Evolutionary conservation across 176 grass and related monocot genomes (phyloP), one percentile per base, ranked within the genome.

Genomic region (Rhynchospora tenuis): DNA sequence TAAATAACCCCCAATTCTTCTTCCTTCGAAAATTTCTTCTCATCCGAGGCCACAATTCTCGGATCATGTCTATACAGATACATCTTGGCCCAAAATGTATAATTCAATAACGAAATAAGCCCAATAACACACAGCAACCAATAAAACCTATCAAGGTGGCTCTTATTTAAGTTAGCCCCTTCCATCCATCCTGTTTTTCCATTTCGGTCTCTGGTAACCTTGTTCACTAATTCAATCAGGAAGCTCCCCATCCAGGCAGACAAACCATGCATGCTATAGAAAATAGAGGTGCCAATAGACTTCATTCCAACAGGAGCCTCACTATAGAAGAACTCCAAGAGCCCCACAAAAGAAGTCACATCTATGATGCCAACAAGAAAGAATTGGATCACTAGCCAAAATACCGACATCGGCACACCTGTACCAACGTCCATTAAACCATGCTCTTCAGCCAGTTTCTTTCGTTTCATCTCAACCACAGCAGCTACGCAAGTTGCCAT

Each of bases 291-390:
- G 3, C 94, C 94, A 4, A 86, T 89, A 1, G 94, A 97, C 83
- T 97, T 97, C 88, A 94, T 97, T 6, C 94, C 94, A 38, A 7
- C 50, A 3, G 94, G 86, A 1, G 88, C 90, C 81, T 97, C 94
- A 61, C 92, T 89, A 48, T 91, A 94, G 81, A 97, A 97, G 88
- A 94, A 94, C 64, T 97, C 94, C 26, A 97, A 82, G 3, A 97
- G 80, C 0, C 94, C 94, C 20, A 97, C 94, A 38, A 97, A 97
- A 7, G 94, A 94, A 23, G 94, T 97, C 24, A 94, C 92, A 73
- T 97, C 90, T 23, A 94, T 87, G 7, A 97, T 78, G 1, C 94
- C 94, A 15, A 94, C 77, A n/a, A 92, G 76, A 82, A 94, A 94
- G 87, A 92, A 97, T 64, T 97, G 94, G 33, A 84, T 9, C 4